phyloP scores from a whole-genome alignment of 1,139 yeast species.

The Yamadazyma mexicana region DNA sequence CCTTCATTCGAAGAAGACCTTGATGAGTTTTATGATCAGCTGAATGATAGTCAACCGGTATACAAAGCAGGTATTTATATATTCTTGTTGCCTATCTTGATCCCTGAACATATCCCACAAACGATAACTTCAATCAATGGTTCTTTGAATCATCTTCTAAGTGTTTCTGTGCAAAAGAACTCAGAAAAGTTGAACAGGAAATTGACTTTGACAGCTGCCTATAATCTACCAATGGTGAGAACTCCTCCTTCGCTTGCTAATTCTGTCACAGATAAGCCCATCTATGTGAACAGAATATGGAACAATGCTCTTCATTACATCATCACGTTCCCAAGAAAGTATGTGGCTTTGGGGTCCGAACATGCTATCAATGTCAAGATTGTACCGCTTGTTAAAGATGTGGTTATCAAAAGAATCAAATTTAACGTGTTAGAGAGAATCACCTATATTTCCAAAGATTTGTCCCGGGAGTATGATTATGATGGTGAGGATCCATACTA shows the following conservation, averaged over 20 bases:
- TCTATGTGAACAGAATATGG: constrained; percentile 82
- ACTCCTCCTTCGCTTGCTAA: constrained; percentile 80
- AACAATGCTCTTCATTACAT: constrained; percentile 76
- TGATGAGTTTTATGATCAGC: constrained; percentile 4
- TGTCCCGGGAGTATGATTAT: constrained; percentile 57
- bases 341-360: constrained; percentile 68
- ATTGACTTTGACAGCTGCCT: constrained; percentile 28
- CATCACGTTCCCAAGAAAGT: constrained; percentile 73
- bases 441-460: constrained; percentile 60
- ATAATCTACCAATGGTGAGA: constrained; percentile 58
- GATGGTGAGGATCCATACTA: constrained; percentile 47
- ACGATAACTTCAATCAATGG: constrained; percentile 61
- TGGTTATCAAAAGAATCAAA: constrained; percentile 68
- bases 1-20: constrained; percentile 4
- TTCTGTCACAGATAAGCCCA: constrained; percentile 75
- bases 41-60: constrained; percentile 12
- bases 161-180: constrained; percentile 30
- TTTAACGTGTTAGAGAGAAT: constrained; percentile 73
- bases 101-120: constrained; percentile 75
- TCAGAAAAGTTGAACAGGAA: constrained; percentile 40
- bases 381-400: constrained; percentile 68
- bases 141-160: constrained; percentile 36
- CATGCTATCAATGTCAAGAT: constrained; percentile 64
- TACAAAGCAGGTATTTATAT: constrained; percentile 78
- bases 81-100: constrained; percentile 67